Percentiles rank a stretch among this genome's conserved stretches.
phyloP scores from a whole-genome alignment of 2,329 filamentous ascomycete species.

The Fusarium sp. region DNA sequence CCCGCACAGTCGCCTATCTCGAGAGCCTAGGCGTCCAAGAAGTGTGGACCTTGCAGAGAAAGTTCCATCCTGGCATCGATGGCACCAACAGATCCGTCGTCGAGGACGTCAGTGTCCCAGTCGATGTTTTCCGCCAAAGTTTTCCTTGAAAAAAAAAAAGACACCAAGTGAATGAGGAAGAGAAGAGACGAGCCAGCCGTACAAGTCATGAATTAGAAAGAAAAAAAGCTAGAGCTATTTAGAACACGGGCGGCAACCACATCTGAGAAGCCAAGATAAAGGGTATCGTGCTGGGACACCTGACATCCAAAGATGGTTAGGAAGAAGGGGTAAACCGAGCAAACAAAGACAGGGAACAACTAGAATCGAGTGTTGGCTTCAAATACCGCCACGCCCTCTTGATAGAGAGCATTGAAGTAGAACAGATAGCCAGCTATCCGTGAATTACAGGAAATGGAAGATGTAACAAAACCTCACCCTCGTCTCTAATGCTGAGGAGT shows the following conservation, averaged over 20 bases:
- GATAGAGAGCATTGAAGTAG: constrained; percentile 1
- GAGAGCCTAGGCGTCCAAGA: constrained; percentile 71
- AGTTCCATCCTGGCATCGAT: constrained; percentile 42
- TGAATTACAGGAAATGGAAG: not conserved
- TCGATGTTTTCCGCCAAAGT: constrained; percentile 52
- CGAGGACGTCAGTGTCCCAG: constrained; percentile 55
- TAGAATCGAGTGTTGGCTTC: constrained; percentile 19
- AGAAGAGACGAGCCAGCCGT: constrained; percentile 4
- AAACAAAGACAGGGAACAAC: constrained; percentile 17
- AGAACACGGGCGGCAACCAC: constrained; percentile 6
- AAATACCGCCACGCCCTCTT: constrained; percentile 1
- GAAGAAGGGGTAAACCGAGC: constrained; percentile 1
- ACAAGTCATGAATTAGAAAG: constrained; percentile 31
- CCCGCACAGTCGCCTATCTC: constrained; percentile 75
- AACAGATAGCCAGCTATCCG: constrained; percentile 17
- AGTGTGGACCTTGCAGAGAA: constrained; percentile 67
- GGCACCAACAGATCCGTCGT: constrained; percentile 50
- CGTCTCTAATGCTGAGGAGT: constrained; percentile 6
- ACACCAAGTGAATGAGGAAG: not conserved
- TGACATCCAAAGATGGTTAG: constrained; percentile 23
- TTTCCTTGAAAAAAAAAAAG: constrained; percentile 27
- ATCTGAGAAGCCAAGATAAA: constrained; percentile 9
- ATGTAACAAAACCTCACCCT: not conserved
- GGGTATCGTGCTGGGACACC: constrained; percentile 40
- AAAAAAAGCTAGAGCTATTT: constrained; percentile 26